Base-by-base conservation (phyloP, 148 eudicot genomes). In the Rhododendron kiyosumense region DNA sequence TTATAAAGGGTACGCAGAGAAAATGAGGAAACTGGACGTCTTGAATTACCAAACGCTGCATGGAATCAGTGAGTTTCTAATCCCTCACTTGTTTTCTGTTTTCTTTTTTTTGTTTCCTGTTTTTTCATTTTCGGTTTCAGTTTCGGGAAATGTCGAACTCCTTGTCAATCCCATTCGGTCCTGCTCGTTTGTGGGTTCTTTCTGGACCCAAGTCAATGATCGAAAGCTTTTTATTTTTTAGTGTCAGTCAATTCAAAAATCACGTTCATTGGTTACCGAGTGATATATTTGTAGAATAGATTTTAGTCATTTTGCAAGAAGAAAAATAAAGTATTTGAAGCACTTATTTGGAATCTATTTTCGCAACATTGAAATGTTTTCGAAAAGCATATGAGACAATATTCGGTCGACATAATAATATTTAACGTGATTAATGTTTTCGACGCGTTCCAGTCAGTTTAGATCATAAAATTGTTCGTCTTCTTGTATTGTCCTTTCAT, bases 21-120 rank as follows among this genome's bases (percentile, higher is more conserved):
- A 91, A 89, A 97, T 97, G 98, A 77, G 90, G 52, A 97, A 93
- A 87, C 54, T 97, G 85, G 99, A 97, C 86, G 87, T 95, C 89
- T 92, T 93, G 90, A 92, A 94, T 88, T 94, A 94, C 84, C 99
- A 97, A 88, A 93, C 96, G 9, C 86, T 95, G 90, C 93, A 94
- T 90, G 96, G 96, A 45, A 90, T 97, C 73, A 97, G 99, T 97
- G 94, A 91, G 96, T 87, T 85, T 83, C 81, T 43, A 80, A 30
- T 4, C 32, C 74, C 57, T 76, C 14, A 71, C 1, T 52, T 52
- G 1, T 52, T 13, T 4, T 51, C 12, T 9, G 11, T 36, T 3
- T 18, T 28, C 0, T 36, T 3, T 18, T 28, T 54, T 24, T 7
- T 46, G 10, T 28, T 17, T 74, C 11, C 38, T 78, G 18, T 12